Evolutionary conservation across 768 basidiomycete species (phyloP).

Genomic region (Leccinellum rugosiceps): DNA sequence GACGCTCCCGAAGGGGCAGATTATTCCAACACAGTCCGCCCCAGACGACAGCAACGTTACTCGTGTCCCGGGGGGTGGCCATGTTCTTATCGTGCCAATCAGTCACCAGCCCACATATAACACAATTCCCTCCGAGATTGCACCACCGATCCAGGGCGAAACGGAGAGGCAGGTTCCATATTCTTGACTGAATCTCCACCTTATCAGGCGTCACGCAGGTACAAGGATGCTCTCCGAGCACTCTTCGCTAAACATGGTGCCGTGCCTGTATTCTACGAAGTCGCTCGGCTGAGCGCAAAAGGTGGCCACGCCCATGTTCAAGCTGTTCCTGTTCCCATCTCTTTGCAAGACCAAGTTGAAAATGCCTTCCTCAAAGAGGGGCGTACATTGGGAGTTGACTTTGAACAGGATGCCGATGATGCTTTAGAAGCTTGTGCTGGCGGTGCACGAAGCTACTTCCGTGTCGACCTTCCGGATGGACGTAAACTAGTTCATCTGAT

Average conservation of each 20-base stretch:
- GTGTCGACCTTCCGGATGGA: conserved; percentile 86
- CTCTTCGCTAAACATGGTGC: conserved; percentile 71
- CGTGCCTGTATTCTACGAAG: conserved; percentile 80
- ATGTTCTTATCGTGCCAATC: conserved; percentile 91
- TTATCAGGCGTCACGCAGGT: conserved; percentile 40
- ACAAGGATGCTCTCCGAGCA: conserved; percentile 69
- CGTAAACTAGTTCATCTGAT: conserved; percentile 83
- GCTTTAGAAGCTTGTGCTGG: conserved; percentile 51
- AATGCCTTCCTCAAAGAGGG: conserved; percentile 73
- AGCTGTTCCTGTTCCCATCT: conserved; percentile 71
- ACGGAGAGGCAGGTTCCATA: conserved; percentile 58
- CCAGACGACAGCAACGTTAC: conserved; percentile 37
- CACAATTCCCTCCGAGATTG: conserved; percentile 76
- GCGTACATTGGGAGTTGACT: conserved; percentile 60
- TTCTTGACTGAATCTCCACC: not conserved
- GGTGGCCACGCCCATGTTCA: conserved; percentile 97
- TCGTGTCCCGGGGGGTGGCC: conserved; percentile 89
- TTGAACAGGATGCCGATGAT: conserved; percentile 66
- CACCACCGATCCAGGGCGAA: conserved; percentile 73
- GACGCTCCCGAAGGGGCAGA: conserved; percentile 94
- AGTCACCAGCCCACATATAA: conserved; percentile 88
- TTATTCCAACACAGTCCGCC: conserved; percentile 73
- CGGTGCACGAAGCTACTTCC: conserved; percentile 75
- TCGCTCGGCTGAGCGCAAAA: conserved; percentile 76
- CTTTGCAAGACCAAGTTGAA: conserved; percentile 61